These are phyloP conservation scores for Cercospora berteroae DNA, from an alignment of 2,329 filamentous ascomycete genomes.

Conservation along the genomic window DNA sequence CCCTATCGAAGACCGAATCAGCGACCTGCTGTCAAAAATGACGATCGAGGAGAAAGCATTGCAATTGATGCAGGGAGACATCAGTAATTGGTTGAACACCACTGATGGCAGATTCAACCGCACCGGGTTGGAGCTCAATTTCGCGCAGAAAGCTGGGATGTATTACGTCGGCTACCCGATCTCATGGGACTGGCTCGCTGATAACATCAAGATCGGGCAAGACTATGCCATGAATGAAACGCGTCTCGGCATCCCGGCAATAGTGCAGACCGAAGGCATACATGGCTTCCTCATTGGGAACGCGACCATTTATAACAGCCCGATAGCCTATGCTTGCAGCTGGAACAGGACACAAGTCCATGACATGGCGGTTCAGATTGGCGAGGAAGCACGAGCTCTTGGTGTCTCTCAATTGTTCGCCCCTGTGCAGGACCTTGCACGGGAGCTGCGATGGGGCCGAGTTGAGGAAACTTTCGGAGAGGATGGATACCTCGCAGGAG, in stretches of 20 bases:
- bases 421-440: constrained; percentile 67
- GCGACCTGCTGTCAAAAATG: constrained; percentile 69
- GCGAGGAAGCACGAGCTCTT: constrained; percentile 62
- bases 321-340: constrained; percentile 69
- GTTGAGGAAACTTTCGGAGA: constrained; percentile 74
- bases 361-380: constrained; percentile 66
- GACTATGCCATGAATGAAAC: constrained; percentile 68
- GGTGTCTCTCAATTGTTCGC: constrained; percentile 73
- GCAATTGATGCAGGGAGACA: constrained; percentile 63
- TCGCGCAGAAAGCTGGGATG: constrained; percentile 63
- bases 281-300: constrained; percentile 71
- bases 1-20: constrained; percentile 61
- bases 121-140: constrained; percentile 65
- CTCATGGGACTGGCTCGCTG: constrained; percentile 60
- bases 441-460: constrained; percentile 68
- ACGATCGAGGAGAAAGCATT: constrained; percentile 71
- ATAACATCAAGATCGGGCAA: constrained; percentile 63
- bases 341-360: constrained; percentile 65
- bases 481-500: constrained; percentile 66
- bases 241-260: constrained; percentile 66
- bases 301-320: constrained; percentile 76
- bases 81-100: constrained; percentile 71
- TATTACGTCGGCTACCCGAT: constrained; percentile 72
- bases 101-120: constrained; percentile 65
- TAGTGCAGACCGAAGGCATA: constrained; percentile 72